Evolutionary conservation across 2,329 filamentous ascomycete species (phyloP).

Genomic region (Podosphaera xanthii): DNA sequence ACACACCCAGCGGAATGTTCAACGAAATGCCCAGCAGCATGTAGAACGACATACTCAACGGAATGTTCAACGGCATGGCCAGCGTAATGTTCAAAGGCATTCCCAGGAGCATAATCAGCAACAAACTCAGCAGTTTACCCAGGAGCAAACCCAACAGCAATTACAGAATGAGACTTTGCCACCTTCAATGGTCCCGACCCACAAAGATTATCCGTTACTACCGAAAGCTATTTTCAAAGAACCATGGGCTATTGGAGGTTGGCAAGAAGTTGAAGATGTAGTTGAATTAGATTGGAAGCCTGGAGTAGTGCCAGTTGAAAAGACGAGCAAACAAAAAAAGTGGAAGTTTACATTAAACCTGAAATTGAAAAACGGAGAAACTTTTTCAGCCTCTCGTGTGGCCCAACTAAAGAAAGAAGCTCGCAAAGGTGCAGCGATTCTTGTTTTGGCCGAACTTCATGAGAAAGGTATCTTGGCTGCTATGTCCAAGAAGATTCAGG

Average conservation of each 20-base stretch:
- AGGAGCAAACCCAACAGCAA: too few species aligned
- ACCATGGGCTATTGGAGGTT: neutral
- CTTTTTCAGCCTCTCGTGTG: neutral
- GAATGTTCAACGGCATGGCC: too few species aligned
- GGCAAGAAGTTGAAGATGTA: neutral
- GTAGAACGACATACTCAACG: too few species aligned
- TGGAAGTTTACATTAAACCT: neutral
- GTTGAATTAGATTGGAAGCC: neutral
- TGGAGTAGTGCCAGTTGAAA: neutral
- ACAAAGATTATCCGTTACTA: neutral
- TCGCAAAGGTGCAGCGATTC: neutral
- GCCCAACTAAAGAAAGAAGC: neutral
- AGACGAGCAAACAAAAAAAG: neutral
- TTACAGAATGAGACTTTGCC: too few species aligned
- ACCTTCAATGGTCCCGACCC: neutral
- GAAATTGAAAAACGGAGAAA: neutral
- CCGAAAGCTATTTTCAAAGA: neutral
- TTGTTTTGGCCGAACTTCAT: neutral
- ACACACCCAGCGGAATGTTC: too few species aligned
- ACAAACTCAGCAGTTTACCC: too few species aligned
- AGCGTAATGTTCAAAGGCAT: too few species aligned
- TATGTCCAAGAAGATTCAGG: neutral
- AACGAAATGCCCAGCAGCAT: too few species aligned
- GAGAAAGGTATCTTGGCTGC: neutral
- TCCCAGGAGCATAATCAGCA: too few species aligned